Conservation (phyloP, 495 filamentous ascomycete species). For the Polyplosphaeria fusca region DNA sequence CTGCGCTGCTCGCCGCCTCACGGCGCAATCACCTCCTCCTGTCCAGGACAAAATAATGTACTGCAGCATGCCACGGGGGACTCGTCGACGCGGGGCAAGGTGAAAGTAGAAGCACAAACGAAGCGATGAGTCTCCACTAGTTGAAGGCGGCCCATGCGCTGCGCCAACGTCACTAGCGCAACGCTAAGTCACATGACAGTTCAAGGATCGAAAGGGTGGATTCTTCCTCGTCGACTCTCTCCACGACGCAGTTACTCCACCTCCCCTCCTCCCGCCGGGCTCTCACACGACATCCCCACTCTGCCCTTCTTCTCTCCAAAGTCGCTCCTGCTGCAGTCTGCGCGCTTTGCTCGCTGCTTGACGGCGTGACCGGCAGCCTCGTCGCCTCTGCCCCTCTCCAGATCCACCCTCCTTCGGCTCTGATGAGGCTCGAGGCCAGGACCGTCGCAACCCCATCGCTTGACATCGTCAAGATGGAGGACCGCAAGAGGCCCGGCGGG, state of each 20-base stretch:
- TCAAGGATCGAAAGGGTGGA: no score
- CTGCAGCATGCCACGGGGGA: no score
- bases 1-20: no score
- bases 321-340: not conserved
- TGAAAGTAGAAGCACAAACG: no score
- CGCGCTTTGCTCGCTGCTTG: slow-evolving; percentile 6
- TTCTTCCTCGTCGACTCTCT: not conserved
- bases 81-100: no score
- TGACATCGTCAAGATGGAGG: slow-evolving; percentile 88
- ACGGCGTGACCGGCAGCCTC: slow-evolving; percentile 17
- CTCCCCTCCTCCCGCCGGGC: not conserved
- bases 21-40: no score
- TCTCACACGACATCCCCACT: not conserved
- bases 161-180: not conserved
- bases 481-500: slow-evolving; percentile 85
- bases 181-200: no score
- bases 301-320: not conserved
- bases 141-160: not conserved
- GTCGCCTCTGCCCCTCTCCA: slow-evolving; percentile 9
- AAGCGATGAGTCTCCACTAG: not conserved
- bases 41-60: no score
- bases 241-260: not conserved
- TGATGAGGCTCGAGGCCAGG: slow-evolving; percentile 67
- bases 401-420: slow-evolving; percentile 14
- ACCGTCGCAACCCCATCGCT: slow-evolving; percentile 66